Base-by-base conservation (phyloP, 148 eudicot species). In the Simmondsia chinensis region DNA sequence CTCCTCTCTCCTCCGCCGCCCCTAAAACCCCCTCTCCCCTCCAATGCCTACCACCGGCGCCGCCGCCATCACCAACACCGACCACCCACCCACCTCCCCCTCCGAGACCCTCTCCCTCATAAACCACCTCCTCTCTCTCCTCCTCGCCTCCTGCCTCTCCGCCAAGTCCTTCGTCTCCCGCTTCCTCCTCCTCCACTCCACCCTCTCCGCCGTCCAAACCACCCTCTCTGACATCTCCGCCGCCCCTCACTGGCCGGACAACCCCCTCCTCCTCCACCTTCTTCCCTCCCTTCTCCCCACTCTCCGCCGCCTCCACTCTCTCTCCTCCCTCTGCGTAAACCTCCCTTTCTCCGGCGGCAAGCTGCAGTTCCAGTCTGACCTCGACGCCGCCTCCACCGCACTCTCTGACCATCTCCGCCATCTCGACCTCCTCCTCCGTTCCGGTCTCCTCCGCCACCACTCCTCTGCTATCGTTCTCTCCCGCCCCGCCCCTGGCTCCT, bases 391-490 rank as follows among this genome's bases (percentile, higher is more conserved):
- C 32, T 4, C 74, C 30, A 44, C 51, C 1, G 69, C 83, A 76
- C 66, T 80, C 26, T 54, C 76, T 15, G 56, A 63, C 9, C 82
- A 69, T 9, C 46, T 48, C 23, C 33, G 52, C 16, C 71, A 80
- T 50, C 41, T 80, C 28, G 79, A 80, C 12, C 47, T 76, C 40
- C 57, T 80, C 18, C 61, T 76, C 24, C 47, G 79, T 3, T 76
- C 87, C 34, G 83, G 87, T 31, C 74, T 80, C 9, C 59, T 79
- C 20, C 66, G 53, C 6, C 79, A 72, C 3, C 78, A 76, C 1
- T 65, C 82, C 6, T 54, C 65, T 33, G 87, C 87, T 18, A 79
- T 79, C 20, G 87, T 79, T 1, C 65, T 79, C 13, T 66, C 87
- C 6, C 68, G 55, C 0, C 87, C 87, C 0, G 50, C 36, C 0